Base-by-base conservation (phyloP, 176 grass and related monocot genomes). In the Thalia dealbata region DNA sequence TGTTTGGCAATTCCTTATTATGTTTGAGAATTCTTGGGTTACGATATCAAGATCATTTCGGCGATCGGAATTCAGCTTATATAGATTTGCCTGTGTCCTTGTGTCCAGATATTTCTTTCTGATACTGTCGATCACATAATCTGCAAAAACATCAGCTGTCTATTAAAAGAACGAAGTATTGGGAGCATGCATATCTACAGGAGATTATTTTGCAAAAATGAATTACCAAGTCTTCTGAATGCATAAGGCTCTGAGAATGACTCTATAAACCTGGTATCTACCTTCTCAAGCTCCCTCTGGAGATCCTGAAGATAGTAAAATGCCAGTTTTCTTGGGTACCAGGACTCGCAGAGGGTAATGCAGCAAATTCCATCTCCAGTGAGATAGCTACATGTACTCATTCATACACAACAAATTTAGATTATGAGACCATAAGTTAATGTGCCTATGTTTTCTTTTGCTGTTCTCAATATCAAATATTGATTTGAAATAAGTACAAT, bases 1-100 rank as follows among this genome's bases (percentile, higher is more conserved):
- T 67, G 61, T 50, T 38, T 77, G 44, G 29, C 44, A 22, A 18
- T 52, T 77, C 23, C 42, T 67, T 12, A 67, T 38, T 16, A 77
- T 18, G 19, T 77, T 67, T 2, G 75, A 62, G 45, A 67, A 77
- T 32, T 77, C 75, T 52, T 77, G 27, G 3, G 75, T 77, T 8
- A 29, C 44, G n/a, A 77, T 77, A 32, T 77, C 62, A 9, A 15
- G 18, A 32, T 67, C 62, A 38, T 52, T 63, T 7, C 28, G 25
- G 10, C 9, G 18, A 66, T 77, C 18, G 3, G 61, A 77, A n/a
- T 77, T 77, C 44, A 77, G 10, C 75, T 77, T 77, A 52, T 28
- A 66, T 65, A 77, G 48, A 67, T 77, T 77, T 25, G 60, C 75
- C 25, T 77, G 75, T 11, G 75, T 77, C 67, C 75, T 76, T 52